Base-by-base conservation (phyloP, 257 asterid genomes). In the Leonotis leonurus region DNA sequence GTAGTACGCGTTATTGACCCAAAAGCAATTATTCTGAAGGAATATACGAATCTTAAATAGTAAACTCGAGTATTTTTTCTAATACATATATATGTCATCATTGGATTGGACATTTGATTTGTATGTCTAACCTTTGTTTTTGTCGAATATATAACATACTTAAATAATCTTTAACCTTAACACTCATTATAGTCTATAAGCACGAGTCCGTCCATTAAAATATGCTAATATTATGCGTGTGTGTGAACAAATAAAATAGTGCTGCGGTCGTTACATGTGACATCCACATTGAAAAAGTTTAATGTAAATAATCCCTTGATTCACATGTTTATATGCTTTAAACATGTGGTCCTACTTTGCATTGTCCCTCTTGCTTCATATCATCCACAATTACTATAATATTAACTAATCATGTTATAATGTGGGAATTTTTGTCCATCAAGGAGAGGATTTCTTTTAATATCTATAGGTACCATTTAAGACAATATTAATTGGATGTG, bases 321-420 rank as follows among this genome's bases (percentile, higher is more conserved):
- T 5, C 63, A 71, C 77, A 71, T 71, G 72, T 65, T 49, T 51
- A 65, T 65, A 35, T 65, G 64, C 77, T 64, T 65, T 51, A 33
- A 46, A 51, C 77, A 71, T 65, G 77, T 65, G 68, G 51, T 65
- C 66, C 56, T 46, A 71, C 26, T 56, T 45, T 44, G 70, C 52
- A 18, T 33, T 70, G 70, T 55, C 66, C 22, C 52, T 13, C 29
- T 32, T 26, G 21, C 14, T 46, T 35, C 14, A 27, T 36, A 40
- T 41, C 51, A 30, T 55, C 30, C 7, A 18, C 9, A 58, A 2
- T 12, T 60, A 18, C n/a, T 3, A 39, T 60, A 18, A 59, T 50
- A 30, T n/a, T n/a, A 17, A 7, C 24, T 25, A 45, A 24, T 55
- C 30, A 55, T 46, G 52, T 35, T 25, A 16, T 22, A 25, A 14